phyloP scores from a whole-genome alignment of 208 protist genomes.

The Acanthamoeba royreba region DNA sequence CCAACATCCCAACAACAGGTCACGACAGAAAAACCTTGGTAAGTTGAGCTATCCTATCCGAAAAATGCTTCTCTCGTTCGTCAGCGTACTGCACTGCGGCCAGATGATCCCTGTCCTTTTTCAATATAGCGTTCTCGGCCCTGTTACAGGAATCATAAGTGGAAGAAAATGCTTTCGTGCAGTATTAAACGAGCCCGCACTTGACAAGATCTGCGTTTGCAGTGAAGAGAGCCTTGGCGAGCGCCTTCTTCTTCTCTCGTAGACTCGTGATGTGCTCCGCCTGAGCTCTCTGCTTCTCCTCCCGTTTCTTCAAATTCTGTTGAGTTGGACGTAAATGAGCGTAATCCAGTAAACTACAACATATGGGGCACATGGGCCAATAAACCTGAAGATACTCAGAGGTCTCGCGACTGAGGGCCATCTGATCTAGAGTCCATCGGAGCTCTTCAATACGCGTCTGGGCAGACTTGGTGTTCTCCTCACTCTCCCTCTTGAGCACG shows the following conservation, averaged over 20 bases:
- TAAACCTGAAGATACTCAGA: neutral
- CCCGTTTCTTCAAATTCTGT: neutral
- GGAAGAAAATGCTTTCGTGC: neutral
- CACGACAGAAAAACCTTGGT: too few relatives aligned
- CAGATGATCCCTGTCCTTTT: neutral
- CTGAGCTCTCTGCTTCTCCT: slow-evolving; percentile 12
- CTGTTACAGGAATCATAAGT: neutral
- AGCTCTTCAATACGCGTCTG: neutral
- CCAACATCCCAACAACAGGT: neutral
- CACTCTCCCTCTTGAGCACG: neutral
- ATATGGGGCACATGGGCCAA: neutral
- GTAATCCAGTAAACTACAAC: neutral
- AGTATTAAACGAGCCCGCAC: neutral
- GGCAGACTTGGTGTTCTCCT: neutral
- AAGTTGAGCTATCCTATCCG: neutral
- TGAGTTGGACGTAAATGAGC: neutral
- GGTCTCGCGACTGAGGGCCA: neutral
- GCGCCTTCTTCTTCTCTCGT: slow-evolving; percentile 8
- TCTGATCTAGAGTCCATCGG: slow-evolving; percentile 23
- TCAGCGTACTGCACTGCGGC: neutral
- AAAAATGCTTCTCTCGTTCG: neutral
- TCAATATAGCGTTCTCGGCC: neutral
- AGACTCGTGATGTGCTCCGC: neutral
- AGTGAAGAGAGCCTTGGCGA: slow-evolving; percentile 4
- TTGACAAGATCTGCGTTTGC: neutral